Evolutionary conservation across 441 rosid genomes (phyloP).

Genomic region (Eruca vesicaria): DNA sequence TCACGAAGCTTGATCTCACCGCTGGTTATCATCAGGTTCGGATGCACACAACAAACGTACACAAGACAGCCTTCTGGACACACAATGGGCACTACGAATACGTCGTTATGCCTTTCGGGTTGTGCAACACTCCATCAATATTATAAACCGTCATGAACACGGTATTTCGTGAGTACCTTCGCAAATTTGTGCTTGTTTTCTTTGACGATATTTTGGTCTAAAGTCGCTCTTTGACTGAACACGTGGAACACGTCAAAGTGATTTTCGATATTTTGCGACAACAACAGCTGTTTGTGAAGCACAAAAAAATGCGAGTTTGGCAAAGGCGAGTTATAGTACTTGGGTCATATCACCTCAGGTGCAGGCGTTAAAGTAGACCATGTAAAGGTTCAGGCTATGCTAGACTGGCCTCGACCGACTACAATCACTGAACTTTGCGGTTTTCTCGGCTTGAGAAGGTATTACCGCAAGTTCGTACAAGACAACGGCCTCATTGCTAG

Average conservation of each 20-base stretch:
- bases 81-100: not conserved
- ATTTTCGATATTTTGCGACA: not conserved
- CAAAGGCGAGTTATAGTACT: not conserved
- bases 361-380: not conserved
- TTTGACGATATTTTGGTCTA: not conserved
- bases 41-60: not conserved
- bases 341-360: not conserved
- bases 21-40: not conserved
- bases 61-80: not conserved
- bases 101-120: not conserved
- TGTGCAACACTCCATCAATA: not conserved
- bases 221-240: not conserved
- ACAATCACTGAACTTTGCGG: not conserved
- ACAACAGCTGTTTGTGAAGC: not conserved
- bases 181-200: not conserved
- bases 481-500: not conserved
- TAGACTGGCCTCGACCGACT: not conserved
- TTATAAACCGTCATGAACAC: not conserved
- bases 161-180: not conserved
- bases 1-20: not conserved
- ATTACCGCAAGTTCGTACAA: not conserved
- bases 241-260: not conserved
- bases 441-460: rapidly evolving
- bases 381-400: not conserved
- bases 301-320: not conserved